Evolutionary conservation across 495 filamentous ascomycete species (phyloP).

Genomic region (Penicillium lividum): DNA sequence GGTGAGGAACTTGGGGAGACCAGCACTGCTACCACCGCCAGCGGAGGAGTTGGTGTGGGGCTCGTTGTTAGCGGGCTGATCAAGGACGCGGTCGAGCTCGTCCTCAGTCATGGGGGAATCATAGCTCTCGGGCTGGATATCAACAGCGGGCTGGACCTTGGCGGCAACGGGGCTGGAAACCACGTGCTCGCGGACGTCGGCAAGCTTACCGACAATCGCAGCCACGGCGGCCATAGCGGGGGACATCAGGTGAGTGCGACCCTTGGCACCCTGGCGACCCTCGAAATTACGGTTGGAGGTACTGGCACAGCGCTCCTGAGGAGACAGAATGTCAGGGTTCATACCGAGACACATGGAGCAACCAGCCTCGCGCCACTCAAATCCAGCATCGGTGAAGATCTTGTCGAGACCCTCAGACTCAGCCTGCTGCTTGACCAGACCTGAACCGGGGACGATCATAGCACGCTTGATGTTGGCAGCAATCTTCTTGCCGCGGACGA

Average conservation of each 20-base stretch:
- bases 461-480: constrained; percentile 87
- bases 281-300: constrained; percentile 99
- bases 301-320: constrained; percentile 88
- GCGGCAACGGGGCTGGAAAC: constrained; percentile 57
- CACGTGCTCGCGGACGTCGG: constrained; percentile 83
- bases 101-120: constrained; percentile 78
- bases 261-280: constrained; percentile 90
- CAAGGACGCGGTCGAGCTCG: constrained; percentile 72
- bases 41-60: constrained; percentile 58
- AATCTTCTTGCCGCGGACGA: constrained; percentile 84
- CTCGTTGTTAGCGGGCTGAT: constrained; percentile 71
- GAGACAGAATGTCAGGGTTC: constrained; percentile 98
- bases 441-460: constrained; percentile 95
- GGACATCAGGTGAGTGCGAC: constrained; percentile 94
- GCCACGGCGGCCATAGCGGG: constrained; percentile 95
- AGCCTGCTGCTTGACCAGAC: constrained; percentile 89
- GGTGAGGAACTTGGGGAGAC: constrained; percentile 78
- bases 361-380: constrained; percentile 97
- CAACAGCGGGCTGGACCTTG: constrained; percentile 55
- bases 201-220: constrained; percentile 84
- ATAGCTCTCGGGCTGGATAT: constrained; percentile 57
- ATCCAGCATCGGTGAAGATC: constrained; percentile 88
- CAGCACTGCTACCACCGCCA: constrained; percentile 51
- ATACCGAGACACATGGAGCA: constrained; percentile 99
- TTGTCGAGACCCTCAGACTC: constrained; percentile 90